Evolutionary conservation across 345 rosid genomes (phyloP), one percentile per base, ranked within the genome.

Genomic region (Brassica napus): DNA sequence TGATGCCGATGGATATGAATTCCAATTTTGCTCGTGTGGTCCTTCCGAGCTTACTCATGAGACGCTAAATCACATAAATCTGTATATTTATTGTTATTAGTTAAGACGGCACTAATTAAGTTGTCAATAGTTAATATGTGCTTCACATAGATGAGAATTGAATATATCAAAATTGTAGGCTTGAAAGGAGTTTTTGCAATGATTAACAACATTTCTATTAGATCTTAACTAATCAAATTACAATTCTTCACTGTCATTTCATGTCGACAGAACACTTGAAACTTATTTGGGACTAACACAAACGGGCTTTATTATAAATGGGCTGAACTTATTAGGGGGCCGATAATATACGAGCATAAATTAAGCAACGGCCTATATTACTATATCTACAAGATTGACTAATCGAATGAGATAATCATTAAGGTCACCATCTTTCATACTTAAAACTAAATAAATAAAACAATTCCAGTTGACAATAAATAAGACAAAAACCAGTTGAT

Each of bases 21-120:
- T 42, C 52, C 69, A 68, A 69, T 54, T 77, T 44, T 44, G 31
- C 68, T 42, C n/a, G 62, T 37, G 8, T 69, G 39, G 74, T 31
- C 54, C 49, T 54, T 16, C 60, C 60, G 3, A 54, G 60, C 60
- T 54, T 54, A 54, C 60, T 54, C 24, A 28, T 28, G 31, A 28
- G 31, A 28, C 31, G 31, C 31, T 28, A 28, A 28, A 28, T 28
- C 31, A 28, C 31, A 28, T 28, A 28, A 28, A 28, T 28, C 31
- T 28, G 31, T 28, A 28, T 28, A 28, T 28, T 28, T 52, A 52
- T 52, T 52, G 58, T 52, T 52, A 52, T 52, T 52, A 52, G 21
- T 15, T 52, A 52, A 54, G 60, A 54, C 24, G 60, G 6, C 24
- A 54, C 24, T 54, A 54, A 52, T 16, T 54, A 54, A 54, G 60